Conservation (phyloP, 2,329 filamentous ascomycete genomes). For the Diaporthe sp. region DNA sequence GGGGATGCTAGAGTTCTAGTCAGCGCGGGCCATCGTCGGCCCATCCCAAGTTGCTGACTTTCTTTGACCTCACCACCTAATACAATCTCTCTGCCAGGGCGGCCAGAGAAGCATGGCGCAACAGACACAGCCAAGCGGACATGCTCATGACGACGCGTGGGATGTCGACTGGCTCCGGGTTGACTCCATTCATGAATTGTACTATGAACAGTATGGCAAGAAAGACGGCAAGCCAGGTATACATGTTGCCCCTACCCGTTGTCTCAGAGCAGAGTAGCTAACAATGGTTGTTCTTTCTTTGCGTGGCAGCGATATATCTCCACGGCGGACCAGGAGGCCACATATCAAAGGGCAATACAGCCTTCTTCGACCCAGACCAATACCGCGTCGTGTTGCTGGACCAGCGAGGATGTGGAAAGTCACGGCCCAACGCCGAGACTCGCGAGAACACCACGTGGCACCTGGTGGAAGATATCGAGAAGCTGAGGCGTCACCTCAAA, state of each 20-base stretch:
- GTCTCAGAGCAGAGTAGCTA: too few species aligned
- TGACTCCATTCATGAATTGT: constrained; percentile 5
- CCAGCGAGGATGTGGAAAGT: constrained; percentile 61
- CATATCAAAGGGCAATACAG: constrained; percentile 51
- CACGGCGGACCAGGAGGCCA: constrained; percentile 58
- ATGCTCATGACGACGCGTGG: constrained; percentile 7
- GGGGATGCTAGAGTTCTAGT: neutral
- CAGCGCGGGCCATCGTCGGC: neutral
- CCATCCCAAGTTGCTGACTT: neutral
- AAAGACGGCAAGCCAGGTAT: constrained; percentile 22
- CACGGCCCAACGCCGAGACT: constrained; percentile 55
- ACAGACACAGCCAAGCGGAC: neutral
- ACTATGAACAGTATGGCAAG: constrained; percentile 12
- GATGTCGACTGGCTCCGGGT: constrained; percentile 1
- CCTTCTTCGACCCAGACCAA: constrained; percentile 58
- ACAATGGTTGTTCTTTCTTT: too few species aligned
- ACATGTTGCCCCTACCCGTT: too few species aligned
- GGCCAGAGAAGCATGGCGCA: neutral
- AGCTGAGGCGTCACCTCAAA: constrained; percentile 55
- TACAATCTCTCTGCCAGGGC: neutral
- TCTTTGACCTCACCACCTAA: neutral
- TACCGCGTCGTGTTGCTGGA: constrained; percentile 63
- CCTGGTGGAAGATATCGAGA: constrained; percentile 61
- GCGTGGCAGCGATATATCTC: constrained; percentile 46
- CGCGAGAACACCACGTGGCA: constrained; percentile 60